Conservation (phyloP, 768 basidiomycete species). For the Macrolepiota fuliginosa region DNA sequence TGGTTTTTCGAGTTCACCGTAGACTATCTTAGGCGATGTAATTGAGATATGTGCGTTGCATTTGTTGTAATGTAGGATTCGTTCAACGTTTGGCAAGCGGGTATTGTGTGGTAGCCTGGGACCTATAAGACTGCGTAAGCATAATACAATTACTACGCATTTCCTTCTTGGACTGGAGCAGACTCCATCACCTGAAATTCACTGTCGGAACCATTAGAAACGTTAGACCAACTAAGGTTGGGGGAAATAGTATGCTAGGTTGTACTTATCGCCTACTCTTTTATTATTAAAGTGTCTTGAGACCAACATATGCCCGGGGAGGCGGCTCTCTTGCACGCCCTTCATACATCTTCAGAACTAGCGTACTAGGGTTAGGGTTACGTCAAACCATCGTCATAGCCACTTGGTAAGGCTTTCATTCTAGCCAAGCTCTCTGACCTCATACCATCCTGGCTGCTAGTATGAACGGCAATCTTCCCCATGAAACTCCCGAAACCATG, state of each 20-base stretch:
- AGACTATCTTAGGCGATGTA: background rate
- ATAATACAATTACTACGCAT: too few relatives aligned
- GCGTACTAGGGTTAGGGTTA: constrained; percentile 3
- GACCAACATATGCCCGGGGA: too few relatives aligned
- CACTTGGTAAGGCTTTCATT: background rate
- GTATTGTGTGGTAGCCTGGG: background rate
- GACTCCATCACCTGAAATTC: background rate
- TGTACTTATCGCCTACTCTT: too few relatives aligned
- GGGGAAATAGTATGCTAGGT: too few relatives aligned
- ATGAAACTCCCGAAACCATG: constrained; percentile 32
- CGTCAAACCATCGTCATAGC: background rate
- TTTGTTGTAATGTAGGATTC: background rate
- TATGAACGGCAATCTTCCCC: constrained; percentile 18
- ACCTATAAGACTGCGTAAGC: too few relatives aligned
- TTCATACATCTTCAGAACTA: too few relatives aligned
- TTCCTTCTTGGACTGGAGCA: too few relatives aligned
- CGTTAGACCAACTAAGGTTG: too few relatives aligned
- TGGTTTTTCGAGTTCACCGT: background rate
- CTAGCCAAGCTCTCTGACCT: background rate
- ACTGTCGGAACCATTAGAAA: background rate
- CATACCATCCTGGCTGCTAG: background rate
- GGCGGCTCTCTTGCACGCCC: too few relatives aligned
- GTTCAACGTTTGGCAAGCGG: background rate
- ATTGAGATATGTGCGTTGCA: background rate
- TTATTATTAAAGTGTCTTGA: background rate